These are phyloP conservation scores for Colletotrichum neosansevieriae DNA, from an alignment of 2,329 filamentous ascomycete species.

Conservation along the genomic window DNA sequence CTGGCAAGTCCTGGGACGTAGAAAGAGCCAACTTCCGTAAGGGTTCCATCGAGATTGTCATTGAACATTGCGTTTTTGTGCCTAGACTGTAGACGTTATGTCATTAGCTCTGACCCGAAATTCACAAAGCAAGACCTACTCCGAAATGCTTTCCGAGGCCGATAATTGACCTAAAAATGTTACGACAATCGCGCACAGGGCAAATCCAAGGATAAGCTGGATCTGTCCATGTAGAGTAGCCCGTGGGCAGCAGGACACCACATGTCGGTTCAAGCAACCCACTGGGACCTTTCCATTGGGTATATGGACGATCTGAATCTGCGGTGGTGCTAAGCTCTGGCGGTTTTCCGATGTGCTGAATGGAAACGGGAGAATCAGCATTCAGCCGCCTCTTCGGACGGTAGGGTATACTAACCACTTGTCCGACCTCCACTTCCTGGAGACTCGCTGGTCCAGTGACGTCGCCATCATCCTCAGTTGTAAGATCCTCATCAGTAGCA, in stretches of 20 bases:
- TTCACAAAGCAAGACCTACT: constrained; percentile 12
- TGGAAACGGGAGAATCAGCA: neutral
- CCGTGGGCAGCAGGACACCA: constrained; percentile 51
- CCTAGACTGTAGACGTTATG: constrained; percentile 32
- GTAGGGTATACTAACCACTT: no score
- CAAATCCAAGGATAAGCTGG: constrained; percentile 48
- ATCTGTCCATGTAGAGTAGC: constrained; percentile 47
- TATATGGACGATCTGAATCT: constrained; percentile 5
- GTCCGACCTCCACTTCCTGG: no score
- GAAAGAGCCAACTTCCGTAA: constrained; percentile 46
- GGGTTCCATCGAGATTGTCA: constrained; percentile 56
- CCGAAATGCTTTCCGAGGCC: constrained; percentile 44
- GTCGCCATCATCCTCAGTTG: constrained; percentile 30
- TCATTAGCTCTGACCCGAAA: neutral
- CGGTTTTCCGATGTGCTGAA: neutral
- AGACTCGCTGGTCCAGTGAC: neutral
- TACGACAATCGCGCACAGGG: constrained; percentile 53
- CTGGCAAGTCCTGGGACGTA: neutral
- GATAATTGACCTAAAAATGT: constrained; percentile 42
- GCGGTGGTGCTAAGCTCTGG: neutral
- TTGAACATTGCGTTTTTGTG: constrained; percentile 48
- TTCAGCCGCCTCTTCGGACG: no score
- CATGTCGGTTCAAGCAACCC: constrained; percentile 8
- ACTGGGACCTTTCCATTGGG: neutral
- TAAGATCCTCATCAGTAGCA: neutral